Conservation (phyloP, 2,329 filamentous ascomycete genomes). For the Diplodia mutila region DNA sequence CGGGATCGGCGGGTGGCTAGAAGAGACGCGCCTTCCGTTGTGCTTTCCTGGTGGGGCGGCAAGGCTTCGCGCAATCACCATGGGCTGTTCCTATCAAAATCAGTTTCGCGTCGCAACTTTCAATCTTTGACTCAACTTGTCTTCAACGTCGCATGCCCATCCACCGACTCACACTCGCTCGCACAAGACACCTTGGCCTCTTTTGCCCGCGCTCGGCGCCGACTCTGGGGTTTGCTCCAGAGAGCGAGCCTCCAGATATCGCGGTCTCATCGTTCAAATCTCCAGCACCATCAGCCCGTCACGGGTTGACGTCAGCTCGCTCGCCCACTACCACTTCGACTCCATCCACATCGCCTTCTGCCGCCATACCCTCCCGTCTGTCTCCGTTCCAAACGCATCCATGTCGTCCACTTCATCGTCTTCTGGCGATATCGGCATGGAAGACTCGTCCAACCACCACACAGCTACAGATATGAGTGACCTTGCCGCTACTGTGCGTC, state of each 20-base stretch:
- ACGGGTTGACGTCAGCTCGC: too few species aligned
- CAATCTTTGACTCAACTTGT: not conserved
- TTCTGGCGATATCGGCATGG: not conserved
- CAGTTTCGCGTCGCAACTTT: not conserved
- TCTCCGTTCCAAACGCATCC: not conserved
- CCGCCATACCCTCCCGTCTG: not conserved
- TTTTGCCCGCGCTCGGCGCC: not conserved
- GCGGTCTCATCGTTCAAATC: not conserved
- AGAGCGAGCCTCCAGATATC: not conserved
- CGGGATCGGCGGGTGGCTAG: not conserved
- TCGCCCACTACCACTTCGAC: too few species aligned
- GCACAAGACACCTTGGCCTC: not conserved
- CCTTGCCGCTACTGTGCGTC: not conserved
- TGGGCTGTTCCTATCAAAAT: not conserved
- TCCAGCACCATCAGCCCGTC: not conserved
- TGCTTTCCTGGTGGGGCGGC: too few species aligned
- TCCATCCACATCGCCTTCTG: not conserved
- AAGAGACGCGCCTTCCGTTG: not conserved
- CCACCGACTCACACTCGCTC: not conserved
- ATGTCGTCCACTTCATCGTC: not conserved
- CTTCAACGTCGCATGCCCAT: not conserved
- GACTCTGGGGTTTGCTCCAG: not conserved
- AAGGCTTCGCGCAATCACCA: too few species aligned
- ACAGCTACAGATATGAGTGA: not conserved
- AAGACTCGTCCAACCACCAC: not conserved